Percentiles rank a stretch among this genome's conserved stretches.
Evolutionary conservation across 2,329 filamentous ascomycete species (phyloP).

Genomic region (Cadophora sp.): DNA sequence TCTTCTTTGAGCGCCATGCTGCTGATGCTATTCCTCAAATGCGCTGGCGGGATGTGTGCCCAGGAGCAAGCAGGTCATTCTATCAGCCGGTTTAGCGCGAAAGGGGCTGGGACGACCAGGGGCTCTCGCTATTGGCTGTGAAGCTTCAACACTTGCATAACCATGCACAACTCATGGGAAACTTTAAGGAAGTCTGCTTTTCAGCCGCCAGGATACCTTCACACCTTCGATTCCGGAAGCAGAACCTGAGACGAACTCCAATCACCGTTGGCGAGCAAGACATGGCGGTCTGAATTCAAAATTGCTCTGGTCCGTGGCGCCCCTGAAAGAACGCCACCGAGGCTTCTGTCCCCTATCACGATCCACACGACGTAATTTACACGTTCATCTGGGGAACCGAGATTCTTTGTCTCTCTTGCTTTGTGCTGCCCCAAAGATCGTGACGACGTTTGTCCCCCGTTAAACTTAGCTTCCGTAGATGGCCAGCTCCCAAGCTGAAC

Average conservation of each 20-base stretch:
- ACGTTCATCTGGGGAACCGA: conserved; percentile 2
- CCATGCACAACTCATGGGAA: conserved; percentile 10
- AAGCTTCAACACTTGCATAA: conserved; percentile 10
- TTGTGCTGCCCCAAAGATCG: neutral
- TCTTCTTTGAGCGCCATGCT: conserved; percentile 13
- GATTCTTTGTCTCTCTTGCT: conserved; percentile 3
- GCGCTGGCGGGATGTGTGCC: conserved; percentile 7
- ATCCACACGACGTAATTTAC: conserved; percentile 1
- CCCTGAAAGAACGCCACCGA: conserved; percentile 7
- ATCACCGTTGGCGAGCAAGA: conserved; percentile 3
- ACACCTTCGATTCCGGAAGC: conserved; percentile 11
- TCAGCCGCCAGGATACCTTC: conserved; percentile 21
- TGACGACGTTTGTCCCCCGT: conserved; percentile 3
- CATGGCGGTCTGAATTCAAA: conserved; percentile 10
- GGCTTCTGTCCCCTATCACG: conserved; percentile 8
- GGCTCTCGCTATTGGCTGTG: conserved; percentile 2
- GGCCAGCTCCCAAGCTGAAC: neutral
- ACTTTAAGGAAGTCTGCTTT: neutral
- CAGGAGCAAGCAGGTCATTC: conserved; percentile 8
- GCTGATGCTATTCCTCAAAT: conserved; percentile 15
- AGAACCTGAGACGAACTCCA: neutral
- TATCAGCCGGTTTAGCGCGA: conserved; percentile 10
- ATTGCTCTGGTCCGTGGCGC: neutral
- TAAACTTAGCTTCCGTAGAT: conserved; percentile 3
- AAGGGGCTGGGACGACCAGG: conserved; percentile 7